Percentiles rank a stretch among this genome's conserved stretches.
These are phyloP conservation scores for Cinnamomum micranthum DNA, from an alignment of 164 flowering plant species.

Conservation along the genomic window DNA sequence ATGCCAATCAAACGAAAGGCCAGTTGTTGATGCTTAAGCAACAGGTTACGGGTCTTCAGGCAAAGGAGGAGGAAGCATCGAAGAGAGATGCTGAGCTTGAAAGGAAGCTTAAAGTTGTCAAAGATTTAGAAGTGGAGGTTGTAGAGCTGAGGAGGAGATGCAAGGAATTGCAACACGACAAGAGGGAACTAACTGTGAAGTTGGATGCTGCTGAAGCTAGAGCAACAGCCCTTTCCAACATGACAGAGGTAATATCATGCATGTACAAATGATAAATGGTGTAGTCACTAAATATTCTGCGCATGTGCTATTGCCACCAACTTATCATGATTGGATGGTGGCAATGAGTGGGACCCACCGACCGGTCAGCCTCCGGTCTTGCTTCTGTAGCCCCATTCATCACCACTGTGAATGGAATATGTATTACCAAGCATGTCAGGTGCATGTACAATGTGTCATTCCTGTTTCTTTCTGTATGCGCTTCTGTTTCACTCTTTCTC, in stretches of 20 bases:
- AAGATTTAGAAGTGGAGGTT: conserved; percentile 77
- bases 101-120: conserved; percentile 72
- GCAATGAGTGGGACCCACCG: too few relatives aligned
- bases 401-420: too few relatives aligned
- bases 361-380: too few relatives aligned
- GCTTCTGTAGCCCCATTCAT: too few relatives aligned
- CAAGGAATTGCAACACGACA: conserved; percentile 90
- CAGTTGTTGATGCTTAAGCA: conserved; percentile 86
- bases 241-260: conserved; percentile 66
- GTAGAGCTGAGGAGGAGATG: conserved; percentile 86
- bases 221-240: conserved; percentile 55
- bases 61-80: conserved; percentile 77
- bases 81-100: conserved; percentile 66
- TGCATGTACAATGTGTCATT: too few relatives aligned
- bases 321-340: too few relatives aligned
- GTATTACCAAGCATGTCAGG: too few relatives aligned
- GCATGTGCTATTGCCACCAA: too few relatives aligned
- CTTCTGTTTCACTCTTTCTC: too few relatives aligned
- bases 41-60: conserved; percentile 73
- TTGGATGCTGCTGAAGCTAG: conserved; percentile 75
- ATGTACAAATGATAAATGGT: too few relatives aligned
- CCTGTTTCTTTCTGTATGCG: too few relatives aligned
- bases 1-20: conserved; percentile 87
- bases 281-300: too few relatives aligned
- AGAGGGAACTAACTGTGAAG: conserved; percentile 76